phyloP scores from a whole-genome alignment of 345 rosid species.

The Pelargonium nanum region DNA sequence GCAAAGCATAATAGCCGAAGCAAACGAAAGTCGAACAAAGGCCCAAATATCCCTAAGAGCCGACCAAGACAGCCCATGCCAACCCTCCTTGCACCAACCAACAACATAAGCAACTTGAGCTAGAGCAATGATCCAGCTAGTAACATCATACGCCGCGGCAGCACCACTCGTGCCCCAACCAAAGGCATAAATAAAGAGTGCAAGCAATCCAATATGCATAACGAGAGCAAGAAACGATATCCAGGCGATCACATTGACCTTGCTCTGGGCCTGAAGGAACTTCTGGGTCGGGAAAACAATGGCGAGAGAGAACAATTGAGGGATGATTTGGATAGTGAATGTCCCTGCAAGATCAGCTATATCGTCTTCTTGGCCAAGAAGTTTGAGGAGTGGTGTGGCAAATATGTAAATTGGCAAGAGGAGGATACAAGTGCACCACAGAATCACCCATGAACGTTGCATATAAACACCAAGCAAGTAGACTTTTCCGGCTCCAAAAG shows the following conservation, averaged over 20 bases:
- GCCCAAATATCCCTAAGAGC: slow-evolving; percentile 67
- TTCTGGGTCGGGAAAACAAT: slow-evolving; percentile 51
- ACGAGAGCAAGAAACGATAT: slow-evolving; percentile 36
- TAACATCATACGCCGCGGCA: slow-evolving; percentile 47
- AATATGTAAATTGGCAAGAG: slow-evolving; percentile 53
- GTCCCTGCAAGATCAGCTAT: slow-evolving; percentile 51
- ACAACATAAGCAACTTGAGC: slow-evolving; percentile 44
- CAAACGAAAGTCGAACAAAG: slow-evolving; percentile 63
- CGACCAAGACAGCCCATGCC: slow-evolving; percentile 51
- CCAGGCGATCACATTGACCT: slow-evolving; percentile 44
- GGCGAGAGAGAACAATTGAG: slow-evolving; percentile 58
- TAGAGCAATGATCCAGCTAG: slow-evolving; percentile 33
- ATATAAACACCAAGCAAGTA: slow-evolving; percentile 64
- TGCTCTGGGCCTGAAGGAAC: slow-evolving; percentile 82
- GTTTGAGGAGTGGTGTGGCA: slow-evolving; percentile 50
- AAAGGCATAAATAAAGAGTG: slow-evolving; percentile 33
- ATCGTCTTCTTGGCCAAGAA: slow-evolving; percentile 46
- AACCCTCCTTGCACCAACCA: slow-evolving; percentile 53
- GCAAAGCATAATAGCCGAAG: slow-evolving; percentile 82
- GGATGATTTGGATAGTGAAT: slow-evolving; percentile 41
- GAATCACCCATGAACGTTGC: slow-evolving; percentile 77
- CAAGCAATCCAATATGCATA: slow-evolving; percentile 33
- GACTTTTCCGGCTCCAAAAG: slow-evolving; percentile 76
- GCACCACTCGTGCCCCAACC: slow-evolving; percentile 56
- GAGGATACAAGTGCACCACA: slow-evolving; percentile 26